Percentiles rank a stretch among this genome's conserved stretches.
Conservation (phyloP, 2,329 filamentous ascomycete species). For the Lachnellula arida region DNA sequence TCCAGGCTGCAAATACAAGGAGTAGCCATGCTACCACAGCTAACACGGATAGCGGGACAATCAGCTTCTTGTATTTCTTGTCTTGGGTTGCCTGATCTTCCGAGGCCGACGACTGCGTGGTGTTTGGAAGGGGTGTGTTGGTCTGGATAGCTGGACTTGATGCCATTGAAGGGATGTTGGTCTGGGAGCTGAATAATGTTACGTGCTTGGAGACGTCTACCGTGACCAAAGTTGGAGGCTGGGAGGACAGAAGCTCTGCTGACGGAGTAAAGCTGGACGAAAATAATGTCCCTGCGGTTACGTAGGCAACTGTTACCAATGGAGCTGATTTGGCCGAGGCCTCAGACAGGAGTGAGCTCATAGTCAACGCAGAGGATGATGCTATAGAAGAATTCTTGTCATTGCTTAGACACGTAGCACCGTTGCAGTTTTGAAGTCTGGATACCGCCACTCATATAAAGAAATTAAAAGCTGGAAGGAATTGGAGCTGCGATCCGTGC, state of each 20-base stretch:
- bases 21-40: not conserved
- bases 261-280: not conserved
- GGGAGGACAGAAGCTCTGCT: not conserved
- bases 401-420: too few relatives aligned
- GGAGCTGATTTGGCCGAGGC: not conserved
- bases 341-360: not conserved
- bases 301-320: too few relatives aligned
- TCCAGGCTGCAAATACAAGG: not conserved
- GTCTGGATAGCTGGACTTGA: not conserved
- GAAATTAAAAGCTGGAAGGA: not conserved
- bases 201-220: not conserved
- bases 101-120: not conserved
- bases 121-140: not conserved
- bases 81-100: not conserved
- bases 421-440: not conserved
- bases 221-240: not conserved
- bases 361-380: not conserved
- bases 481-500: not conserved
- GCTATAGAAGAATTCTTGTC: not conserved
- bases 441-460: not conserved
- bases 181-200: not conserved
- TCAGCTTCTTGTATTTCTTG: not conserved
- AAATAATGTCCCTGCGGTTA: too few relatives aligned
- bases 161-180: not conserved
- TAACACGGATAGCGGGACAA: not conserved